phyloP scores from a whole-genome alignment of 371 early-diverging fungal species.

The Zychaea mexicana region DNA sequence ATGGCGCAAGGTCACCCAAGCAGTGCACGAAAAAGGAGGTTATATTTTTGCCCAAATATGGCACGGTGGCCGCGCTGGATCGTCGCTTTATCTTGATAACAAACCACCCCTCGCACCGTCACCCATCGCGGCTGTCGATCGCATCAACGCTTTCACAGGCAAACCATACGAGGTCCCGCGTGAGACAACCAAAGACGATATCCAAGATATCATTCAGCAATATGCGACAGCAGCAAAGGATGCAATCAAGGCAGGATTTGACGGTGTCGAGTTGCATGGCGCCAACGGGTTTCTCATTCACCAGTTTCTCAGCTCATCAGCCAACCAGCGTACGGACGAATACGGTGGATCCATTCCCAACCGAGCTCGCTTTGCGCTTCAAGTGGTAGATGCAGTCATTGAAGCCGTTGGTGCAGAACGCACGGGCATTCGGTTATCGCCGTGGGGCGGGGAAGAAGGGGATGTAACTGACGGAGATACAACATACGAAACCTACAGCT shows the following conservation, averaged over 20 bases:
- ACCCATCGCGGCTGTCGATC: constrained; percentile 1
- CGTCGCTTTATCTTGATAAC: not conserved
- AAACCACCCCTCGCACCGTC: constrained; percentile 18
- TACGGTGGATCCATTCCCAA: constrained; percentile 61
- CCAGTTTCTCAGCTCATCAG: constrained; percentile 31
- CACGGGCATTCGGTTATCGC: constrained; percentile 21
- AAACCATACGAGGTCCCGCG: too few species aligned
- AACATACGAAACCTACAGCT: constrained; percentile 36
- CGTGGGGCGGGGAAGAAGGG: constrained; percentile 7
- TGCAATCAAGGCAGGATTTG: constrained; percentile 58
- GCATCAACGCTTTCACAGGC: too few species aligned
- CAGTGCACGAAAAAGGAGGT: constrained; percentile 64
- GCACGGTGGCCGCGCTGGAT: constrained; percentile 20
- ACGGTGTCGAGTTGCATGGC: constrained; percentile 70
- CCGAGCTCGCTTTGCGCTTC: constrained; percentile 49
- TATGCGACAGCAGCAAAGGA: constrained; percentile 57
- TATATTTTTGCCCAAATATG: constrained; percentile 54
- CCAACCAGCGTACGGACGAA: constrained; percentile 60
- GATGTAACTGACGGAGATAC: constrained; percentile 29
- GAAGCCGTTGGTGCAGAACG: constrained; percentile 14
- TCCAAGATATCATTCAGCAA: constrained; percentile 52
- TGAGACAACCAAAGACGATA: constrained; percentile 63
- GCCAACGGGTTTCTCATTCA: constrained; percentile 67
- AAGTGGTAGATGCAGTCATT: constrained; percentile 42
- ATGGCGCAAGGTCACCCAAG: constrained; percentile 61